Base-by-base conservation (phyloP, 2,329 filamentous ascomycete species). In the Scytalidium lignicola region DNA sequence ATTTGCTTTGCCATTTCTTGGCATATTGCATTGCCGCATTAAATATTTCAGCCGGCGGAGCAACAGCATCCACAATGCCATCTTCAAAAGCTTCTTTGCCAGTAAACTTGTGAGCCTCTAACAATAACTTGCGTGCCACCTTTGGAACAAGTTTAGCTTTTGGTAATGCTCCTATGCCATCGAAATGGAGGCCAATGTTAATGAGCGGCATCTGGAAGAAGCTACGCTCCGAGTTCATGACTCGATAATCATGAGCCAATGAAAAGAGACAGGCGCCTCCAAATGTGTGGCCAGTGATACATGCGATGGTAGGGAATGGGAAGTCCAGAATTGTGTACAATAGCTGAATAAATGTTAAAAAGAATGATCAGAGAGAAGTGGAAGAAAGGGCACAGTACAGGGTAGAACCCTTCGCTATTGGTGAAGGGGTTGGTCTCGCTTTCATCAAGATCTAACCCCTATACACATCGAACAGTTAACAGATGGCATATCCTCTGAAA, bases 181-280 rank as follows among this genome's bases (percentile, higher is more conserved):
- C 73, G 51, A 80, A 80, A 54, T 79, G 75, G 21, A 80, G 62
- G 4, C 77, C 76, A 1, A 80, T 67, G 47, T 79, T 70, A 0
- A 80, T 74, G 0, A 76, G 76, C 0, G 76, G 77, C 72, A 75
- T 74, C 49, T 63, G 72, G 18, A 23, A 43, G 15, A 13, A 21
- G 5, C 19, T 15, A 5, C 19, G 41, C 12, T 10, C 9, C 10
- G 32, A 37, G 15, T 37, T 37, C 32, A 37, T 37, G 15, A 70
- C 55, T 12, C 73, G 67, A 57, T 74, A 75, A 57, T 75, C 73
- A 49, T 74, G 72, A 23, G 65, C 65, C 4, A 75, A 58, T 0
- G 71, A 70, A 41, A 75, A 68, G n/a, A 71, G 73, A 44, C 70
- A 72, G 4, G 67, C 73, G 10, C 72, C 73, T 19, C 73, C 73